A percentile compares a stretch with the other conserved stretches of the same genome.
Evolutionary conservation across 352 stramenopile genomes (phyloP).

Genomic region (Hyaloperonospora arabidopsidis): DNA sequence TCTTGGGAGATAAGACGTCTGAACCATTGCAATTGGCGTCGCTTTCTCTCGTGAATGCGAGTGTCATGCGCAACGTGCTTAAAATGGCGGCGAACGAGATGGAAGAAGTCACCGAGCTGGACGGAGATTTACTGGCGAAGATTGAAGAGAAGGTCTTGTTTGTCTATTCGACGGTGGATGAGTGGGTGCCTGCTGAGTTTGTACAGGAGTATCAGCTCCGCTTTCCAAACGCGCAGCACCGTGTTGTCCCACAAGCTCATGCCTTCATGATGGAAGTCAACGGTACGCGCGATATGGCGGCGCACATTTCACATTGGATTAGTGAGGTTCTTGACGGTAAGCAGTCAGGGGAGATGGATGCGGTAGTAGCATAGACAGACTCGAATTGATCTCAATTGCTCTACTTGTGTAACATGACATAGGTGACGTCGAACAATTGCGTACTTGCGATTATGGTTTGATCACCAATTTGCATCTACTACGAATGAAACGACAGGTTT

Average conservation of each 20-base stretch:
- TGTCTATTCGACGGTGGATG: slow-evolving; percentile 59
- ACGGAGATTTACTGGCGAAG: slow-evolving; percentile 28
- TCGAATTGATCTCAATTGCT: too few relatives aligned
- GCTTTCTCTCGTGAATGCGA: slow-evolving; percentile 43
- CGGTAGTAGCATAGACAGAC: too few relatives aligned
- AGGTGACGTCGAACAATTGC: too few relatives aligned
- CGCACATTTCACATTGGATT: slow-evolving; percentile 52
- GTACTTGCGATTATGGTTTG: too few relatives aligned
- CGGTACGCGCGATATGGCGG: slow-evolving; percentile 57
- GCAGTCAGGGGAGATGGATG: background rate
- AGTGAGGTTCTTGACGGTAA: slow-evolving; percentile 28
- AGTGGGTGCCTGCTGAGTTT: slow-evolving; percentile 59
- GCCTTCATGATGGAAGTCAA: slow-evolving; percentile 74
- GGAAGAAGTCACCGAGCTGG: slow-evolving; percentile 39
- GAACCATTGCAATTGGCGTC: slow-evolving; percentile 42
- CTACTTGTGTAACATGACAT: too few relatives aligned
- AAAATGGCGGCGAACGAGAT: slow-evolving; percentile 66
- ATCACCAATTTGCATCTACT: too few relatives aligned
- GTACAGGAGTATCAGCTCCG: slow-evolving; percentile 44
- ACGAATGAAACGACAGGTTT: too few relatives aligned
- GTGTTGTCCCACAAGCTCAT: slow-evolving; percentile 48
- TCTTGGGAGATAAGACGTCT: slow-evolving; percentile 33
- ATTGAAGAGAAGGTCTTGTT: slow-evolving; percentile 55
- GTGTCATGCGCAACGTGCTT: slow-evolving; percentile 54
- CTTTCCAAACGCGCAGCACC: slow-evolving; percentile 40